A percentile compares a stretch with the other conserved stretches of the same genome.
phyloP scores from a whole-genome alignment of 2,329 filamentous ascomycete genomes.

The Phyllosticta capitalensis region DNA sequence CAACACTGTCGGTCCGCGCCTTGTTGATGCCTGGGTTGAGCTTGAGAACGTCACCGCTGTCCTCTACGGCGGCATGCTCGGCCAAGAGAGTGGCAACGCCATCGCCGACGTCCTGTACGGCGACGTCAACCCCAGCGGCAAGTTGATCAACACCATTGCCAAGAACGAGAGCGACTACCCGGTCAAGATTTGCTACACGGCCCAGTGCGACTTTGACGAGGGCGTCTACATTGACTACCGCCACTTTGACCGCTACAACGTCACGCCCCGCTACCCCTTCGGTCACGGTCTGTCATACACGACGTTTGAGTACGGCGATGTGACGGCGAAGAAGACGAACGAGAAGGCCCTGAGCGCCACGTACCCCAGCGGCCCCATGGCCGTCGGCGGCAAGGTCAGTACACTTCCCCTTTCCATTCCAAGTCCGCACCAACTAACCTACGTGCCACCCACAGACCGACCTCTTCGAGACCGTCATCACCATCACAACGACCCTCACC shows the following conservation, averaged over 20 bases:
- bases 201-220: slow-evolving; percentile 23
- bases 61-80: slow-evolving; percentile 6
- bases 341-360: background rate
- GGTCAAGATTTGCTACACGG: slow-evolving; percentile 3
- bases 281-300: slow-evolving; percentile 10
- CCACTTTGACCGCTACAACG: slow-evolving; percentile 32
- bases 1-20: slow-evolving; percentile 1
- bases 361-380: slow-evolving; percentile 14
- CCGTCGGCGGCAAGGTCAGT: slow-evolving; percentile 1
- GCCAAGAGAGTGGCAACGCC: slow-evolving; percentile 65
- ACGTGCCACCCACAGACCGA: background rate
- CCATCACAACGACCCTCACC: slow-evolving; percentile 10
- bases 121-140: slow-evolving; percentile 65
- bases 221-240: slow-evolving; percentile 39
- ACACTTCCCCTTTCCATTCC: too few relatives aligned
- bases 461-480: slow-evolving; percentile 6
- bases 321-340: slow-evolving; percentile 20
- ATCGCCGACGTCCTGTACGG: slow-evolving; percentile 74
- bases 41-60: slow-evolving; percentile 8
- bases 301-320: slow-evolving; percentile 3
- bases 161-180: slow-evolving; percentile 58
- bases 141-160: slow-evolving; percentile 79
- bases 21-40: slow-evolving; percentile 9
- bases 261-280: slow-evolving; percentile 23
- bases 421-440: background rate